These are phyloP conservation scores for Lachnellula arida DNA, from an alignment of 2,329 filamentous ascomycete species.

Conservation along the genomic window DNA sequence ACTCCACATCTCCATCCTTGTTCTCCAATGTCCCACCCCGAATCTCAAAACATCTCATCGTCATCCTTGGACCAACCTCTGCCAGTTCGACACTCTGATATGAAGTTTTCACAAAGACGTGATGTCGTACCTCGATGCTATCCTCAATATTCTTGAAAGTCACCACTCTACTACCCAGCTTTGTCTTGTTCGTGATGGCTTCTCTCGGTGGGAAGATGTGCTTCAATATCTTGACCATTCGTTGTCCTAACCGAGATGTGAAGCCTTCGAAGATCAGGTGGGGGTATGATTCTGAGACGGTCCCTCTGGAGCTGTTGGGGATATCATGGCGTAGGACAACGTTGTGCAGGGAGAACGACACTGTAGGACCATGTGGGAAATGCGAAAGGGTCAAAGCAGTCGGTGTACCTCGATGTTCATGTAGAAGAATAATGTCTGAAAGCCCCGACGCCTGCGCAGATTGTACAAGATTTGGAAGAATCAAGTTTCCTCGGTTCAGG, in stretches of 20 bases:
- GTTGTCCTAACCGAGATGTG: constrained; percentile 69
- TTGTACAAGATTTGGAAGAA: constrained; percentile 78
- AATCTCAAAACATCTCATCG: constrained; percentile 95
- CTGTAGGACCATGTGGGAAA: constrained; percentile 82
- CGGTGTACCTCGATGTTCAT: constrained; percentile 89
- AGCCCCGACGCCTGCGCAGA: constrained; percentile 77
- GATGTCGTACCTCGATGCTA: constrained; percentile 86
- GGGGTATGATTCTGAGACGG: constrained; percentile 87
- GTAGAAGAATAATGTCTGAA: constrained; percentile 79
- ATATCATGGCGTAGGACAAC: constrained; percentile 92
- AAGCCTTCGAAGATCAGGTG: constrained; percentile 97
- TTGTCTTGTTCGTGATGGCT: constrained; percentile 61
- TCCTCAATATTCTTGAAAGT: constrained; percentile 95
- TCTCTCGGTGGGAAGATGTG: constrained; percentile 92
- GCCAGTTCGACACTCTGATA: constrained; percentile 85
- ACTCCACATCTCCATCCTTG: constrained; percentile 93
- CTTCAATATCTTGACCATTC: constrained; percentile 86
- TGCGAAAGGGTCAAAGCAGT: constrained; percentile 85
- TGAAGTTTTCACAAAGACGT: constrained; percentile 90
- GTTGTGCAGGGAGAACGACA: constrained; percentile 85
- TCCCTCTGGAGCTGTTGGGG: constrained; percentile 79
- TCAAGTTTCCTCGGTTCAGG: constrained; percentile 85
- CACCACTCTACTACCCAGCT: constrained; percentile 82
- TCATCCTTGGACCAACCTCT: constrained; percentile 91
- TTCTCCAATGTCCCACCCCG: constrained; percentile 86